A percentile compares a stretch with the other conserved stretches of the same genome.
Evolutionary conservation across 2,329 filamentous ascomycete species (phyloP).

Genomic region (Chrysoporthe deuterocubensis): DNA sequence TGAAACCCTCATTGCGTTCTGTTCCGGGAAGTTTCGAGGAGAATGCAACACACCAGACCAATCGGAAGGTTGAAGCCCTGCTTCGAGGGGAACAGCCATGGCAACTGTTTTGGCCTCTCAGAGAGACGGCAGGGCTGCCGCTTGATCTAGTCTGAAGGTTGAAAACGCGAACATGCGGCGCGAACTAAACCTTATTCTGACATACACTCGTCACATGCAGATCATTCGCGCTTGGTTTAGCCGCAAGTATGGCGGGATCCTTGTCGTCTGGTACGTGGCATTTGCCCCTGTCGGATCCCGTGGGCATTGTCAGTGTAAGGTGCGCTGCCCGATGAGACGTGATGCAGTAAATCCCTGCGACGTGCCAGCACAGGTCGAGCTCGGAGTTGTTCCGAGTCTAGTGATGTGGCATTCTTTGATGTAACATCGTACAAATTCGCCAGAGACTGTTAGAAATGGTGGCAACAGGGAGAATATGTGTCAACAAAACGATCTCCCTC

Average conservation of each 20-base stretch:
- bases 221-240: background rate
- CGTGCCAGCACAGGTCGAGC: background rate
- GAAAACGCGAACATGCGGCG: background rate
- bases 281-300: background rate
- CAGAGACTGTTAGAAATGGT: background rate
- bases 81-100: conserved; percentile 9
- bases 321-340: background rate
- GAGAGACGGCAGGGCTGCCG: background rate
- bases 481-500: no score
- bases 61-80: conserved; percentile 17
- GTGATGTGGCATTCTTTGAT: background rate
- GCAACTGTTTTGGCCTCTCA: background rate
- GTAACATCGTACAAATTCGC: background rate
- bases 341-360: background rate
- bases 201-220: background rate
- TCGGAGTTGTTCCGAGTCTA: no score
- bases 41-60: background rate
- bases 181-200: conserved; percentile 1
- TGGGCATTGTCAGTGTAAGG: background rate
- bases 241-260: no score
- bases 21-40: background rate
- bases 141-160: background rate
- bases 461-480: background rate
- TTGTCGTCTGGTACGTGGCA: background rate
- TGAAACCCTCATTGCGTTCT: background rate